These are phyloP conservation scores for Apostasia shenzhenica DNA, from an alignment of 106 monocot species.

Conservation along the genomic window DNA sequence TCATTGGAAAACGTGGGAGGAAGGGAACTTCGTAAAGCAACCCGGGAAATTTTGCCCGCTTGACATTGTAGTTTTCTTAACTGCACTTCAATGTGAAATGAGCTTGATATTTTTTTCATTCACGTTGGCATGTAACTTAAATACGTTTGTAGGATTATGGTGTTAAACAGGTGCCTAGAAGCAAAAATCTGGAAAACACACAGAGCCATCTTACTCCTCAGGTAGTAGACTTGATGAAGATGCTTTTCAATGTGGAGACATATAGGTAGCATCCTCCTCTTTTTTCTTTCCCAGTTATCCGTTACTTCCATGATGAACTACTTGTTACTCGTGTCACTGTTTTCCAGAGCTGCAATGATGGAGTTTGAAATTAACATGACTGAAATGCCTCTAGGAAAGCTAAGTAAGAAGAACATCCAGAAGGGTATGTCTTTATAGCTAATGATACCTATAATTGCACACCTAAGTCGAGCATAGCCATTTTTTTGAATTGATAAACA, in stretches of 20 bases:
- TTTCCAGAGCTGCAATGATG: conserved; percentile 89
- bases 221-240: conserved; percentile 68
- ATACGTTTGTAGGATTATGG: conserved; percentile 72
- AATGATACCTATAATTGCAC: neutral
- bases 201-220: conserved; percentile 60
- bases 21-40: conserved; percentile 73
- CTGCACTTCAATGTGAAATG: neutral
- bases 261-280: conserved; percentile 47
- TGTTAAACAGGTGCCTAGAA: conserved; percentile 64
- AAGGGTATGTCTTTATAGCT: conserved; percentile 43
- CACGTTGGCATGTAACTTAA: conserved; percentile 6
- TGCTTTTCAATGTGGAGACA: conserved; percentile 97
- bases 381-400: conserved; percentile 97
- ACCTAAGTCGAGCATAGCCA: neutral
- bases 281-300: neutral
- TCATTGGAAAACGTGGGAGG: conserved; percentile 92
- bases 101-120: conserved; percentile 5
- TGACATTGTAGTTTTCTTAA: conserved; percentile 61
- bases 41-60: conserved; percentile 87
- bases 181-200: conserved; percentile 30
- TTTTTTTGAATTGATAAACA: neutral
- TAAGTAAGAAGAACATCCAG: conserved; percentile 93
- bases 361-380: conserved; percentile 96
- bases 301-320: neutral
- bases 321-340: neutral